Percentiles rank a stretch among this genome's conserved stretches.
Evolutionary conservation across 163 green algal genomes (phyloP).

Genomic region (Chlamydomonas reinhardtii): DNA sequence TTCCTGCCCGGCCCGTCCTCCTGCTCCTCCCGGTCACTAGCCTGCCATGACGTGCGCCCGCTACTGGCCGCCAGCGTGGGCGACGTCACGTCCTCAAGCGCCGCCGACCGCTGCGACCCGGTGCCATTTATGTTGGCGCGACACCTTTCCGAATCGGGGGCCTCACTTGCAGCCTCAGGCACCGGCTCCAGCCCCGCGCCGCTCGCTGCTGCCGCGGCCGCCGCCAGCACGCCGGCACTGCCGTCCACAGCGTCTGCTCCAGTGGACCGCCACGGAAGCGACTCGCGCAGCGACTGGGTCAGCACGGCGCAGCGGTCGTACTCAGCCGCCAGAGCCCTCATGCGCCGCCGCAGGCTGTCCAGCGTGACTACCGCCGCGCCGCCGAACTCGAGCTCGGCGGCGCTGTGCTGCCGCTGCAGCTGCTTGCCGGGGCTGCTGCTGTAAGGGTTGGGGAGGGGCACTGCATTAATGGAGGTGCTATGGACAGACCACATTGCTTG

Average conservation of each 20-base stretch:
- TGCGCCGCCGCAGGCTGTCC: constrained; percentile 21
- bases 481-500: too few species aligned
- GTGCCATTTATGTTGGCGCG: too few species aligned
- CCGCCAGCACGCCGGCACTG: not conserved
- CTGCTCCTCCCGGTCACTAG: too few species aligned
- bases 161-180: too few species aligned
- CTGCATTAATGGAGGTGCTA: too few species aligned
- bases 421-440: not conserved
- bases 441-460: not conserved
- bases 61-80: too few species aligned
- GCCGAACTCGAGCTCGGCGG: constrained; percentile 6
- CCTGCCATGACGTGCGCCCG: too few species aligned
- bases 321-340: constrained; percentile 22
- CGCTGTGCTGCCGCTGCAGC: not conserved
- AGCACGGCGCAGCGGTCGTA: not conserved
- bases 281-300: not conserved
- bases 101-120: not conserved
- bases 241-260: not conserved
- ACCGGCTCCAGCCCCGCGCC: not conserved
- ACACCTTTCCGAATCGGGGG: too few species aligned
- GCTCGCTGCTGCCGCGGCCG: not conserved
- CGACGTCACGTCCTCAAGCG: too few species aligned
- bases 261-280: constrained; percentile 4
- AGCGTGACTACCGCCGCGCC: constrained; percentile 10
- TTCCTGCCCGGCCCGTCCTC: too few species aligned